Evolutionary conservation across 2,329 filamentous ascomycete genomes (phyloP).

Genomic region (Alternaria angustiovoidea): DNA sequence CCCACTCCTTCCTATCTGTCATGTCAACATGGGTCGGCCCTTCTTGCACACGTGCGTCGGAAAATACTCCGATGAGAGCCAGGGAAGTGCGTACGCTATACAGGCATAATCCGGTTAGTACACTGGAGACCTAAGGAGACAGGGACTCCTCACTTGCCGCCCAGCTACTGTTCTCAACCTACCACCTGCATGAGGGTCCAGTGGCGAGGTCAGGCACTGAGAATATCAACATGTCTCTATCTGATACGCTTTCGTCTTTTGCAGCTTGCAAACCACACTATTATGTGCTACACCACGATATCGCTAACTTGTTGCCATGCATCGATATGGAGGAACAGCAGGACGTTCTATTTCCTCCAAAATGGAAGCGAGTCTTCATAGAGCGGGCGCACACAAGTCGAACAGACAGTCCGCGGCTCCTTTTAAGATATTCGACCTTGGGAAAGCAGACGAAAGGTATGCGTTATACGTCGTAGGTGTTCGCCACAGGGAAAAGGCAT

Average conservation of each 20-base stretch:
- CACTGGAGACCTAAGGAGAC: background rate
- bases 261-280: background rate
- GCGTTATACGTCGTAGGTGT: background rate
- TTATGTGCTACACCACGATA: background rate
- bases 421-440: background rate
- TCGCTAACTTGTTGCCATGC: background rate
- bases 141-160: background rate
- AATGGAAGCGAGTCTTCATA: background rate
- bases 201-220: background rate
- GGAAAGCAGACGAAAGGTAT: background rate
- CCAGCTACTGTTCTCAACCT: background rate
- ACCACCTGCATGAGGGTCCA: background rate
- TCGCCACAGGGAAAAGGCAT: background rate
- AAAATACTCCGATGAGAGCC: background rate
- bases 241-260: background rate
- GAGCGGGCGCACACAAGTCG: background rate
- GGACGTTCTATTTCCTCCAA: background rate
- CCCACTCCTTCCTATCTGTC: background rate
- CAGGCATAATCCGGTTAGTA: slow-evolving; percentile 1
- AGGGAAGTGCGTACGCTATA: slow-evolving; percentile 1
- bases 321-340: background rate
- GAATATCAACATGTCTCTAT: background rate
- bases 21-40: slow-evolving; percentile 1
- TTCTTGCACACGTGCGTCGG: slow-evolving; percentile 4
- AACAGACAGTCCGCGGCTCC: background rate